A percentile compares a stretch with the other conserved stretches of the same genome.
Conservation (phyloP, 2,329 filamentous ascomycete species). For the Paraphaeosphaeria minitans region DNA sequence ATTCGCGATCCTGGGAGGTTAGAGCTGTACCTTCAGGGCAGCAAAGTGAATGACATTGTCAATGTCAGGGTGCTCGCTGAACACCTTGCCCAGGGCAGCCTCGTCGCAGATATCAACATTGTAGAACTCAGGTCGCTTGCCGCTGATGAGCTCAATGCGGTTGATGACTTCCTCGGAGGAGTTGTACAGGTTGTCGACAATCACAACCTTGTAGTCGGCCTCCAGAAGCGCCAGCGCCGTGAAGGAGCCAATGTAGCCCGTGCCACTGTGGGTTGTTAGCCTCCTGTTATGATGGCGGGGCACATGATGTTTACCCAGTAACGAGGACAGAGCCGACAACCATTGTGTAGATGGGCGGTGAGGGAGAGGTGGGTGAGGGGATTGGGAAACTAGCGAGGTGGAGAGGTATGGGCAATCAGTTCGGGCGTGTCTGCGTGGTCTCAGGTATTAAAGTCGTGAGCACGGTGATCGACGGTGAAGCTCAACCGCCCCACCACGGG, state of each 20-base stretch:
- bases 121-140: conserved; percentile 85
- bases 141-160: conserved; percentile 91
- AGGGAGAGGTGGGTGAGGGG: neutral
- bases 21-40: conserved; percentile 80
- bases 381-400: neutral
- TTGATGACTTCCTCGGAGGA: conserved; percentile 89
- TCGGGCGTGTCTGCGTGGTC: conserved; percentile 15
- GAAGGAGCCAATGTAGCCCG: conserved; percentile 99
- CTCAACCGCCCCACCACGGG: conserved; percentile 20
- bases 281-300: conserved; percentile 28
- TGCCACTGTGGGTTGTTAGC: conserved; percentile 67
- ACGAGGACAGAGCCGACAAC: conserved; percentile 85
- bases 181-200: conserved; percentile 97
- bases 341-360: conserved; percentile 58
- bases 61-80: conserved; percentile 86
- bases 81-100: conserved; percentile 81
- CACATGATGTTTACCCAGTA: conserved; percentile 72
- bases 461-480: conserved; percentile 16
- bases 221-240: conserved; percentile 90
- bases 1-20: neutral
- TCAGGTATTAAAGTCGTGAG: conserved; percentile 26
- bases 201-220: conserved; percentile 94
- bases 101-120: conserved; percentile 88
- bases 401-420: neutral
- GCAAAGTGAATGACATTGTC: conserved; percentile 99